Percentiles rank a stretch among this genome's conserved stretches.
phyloP scores from a whole-genome alignment of 257 asterid species.

The Salvia hispanica region DNA sequence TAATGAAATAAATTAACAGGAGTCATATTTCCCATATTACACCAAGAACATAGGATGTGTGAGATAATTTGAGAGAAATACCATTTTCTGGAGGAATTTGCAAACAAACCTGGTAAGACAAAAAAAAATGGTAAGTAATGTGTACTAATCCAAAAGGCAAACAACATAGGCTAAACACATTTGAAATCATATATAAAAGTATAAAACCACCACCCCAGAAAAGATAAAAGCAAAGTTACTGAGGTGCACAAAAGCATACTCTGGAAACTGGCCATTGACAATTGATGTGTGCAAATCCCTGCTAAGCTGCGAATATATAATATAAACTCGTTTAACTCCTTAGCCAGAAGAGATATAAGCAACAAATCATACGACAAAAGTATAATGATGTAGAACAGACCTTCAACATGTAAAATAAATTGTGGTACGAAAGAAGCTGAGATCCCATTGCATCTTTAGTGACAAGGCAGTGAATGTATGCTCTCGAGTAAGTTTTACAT shows the following conservation, averaged over 20 bases:
- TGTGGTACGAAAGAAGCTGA: slow-evolving; percentile 90
- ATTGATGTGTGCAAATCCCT: slow-evolving; percentile 85
- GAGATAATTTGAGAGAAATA: slow-evolving; percentile 33
- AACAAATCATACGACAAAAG: slow-evolving; percentile 1
- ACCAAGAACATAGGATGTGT: not conserved
- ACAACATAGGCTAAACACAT: not conserved
- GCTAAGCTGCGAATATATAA: slow-evolving; percentile 73
- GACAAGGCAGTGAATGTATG: slow-evolving; percentile 90
- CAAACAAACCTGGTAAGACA: slow-evolving; percentile 70
- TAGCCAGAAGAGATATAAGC: not conserved
- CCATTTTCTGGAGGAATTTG: slow-evolving; percentile 84
- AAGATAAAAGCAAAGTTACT: not conserved
- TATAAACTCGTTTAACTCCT: slow-evolving; percentile 27
- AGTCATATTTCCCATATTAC: not conserved
- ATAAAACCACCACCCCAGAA: not conserved
- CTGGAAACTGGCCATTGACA: slow-evolving; percentile 75
- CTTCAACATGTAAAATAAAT: slow-evolving; percentile 90
- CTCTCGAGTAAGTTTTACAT: slow-evolving; percentile 83
- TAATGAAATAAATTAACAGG: not conserved
- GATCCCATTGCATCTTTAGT: slow-evolving; percentile 99
- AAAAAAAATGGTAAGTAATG: slow-evolving; percentile 10
- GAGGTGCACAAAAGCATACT: slow-evolving; percentile 46
- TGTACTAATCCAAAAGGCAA: slow-evolving; percentile 1
- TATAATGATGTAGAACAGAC: slow-evolving; percentile 30
- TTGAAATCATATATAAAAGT: not conserved